Percentiles rank a stretch among this genome's conserved stretches.
Conservation (phyloP, 2,329 filamentous ascomycete genomes). For the Dothistroma septosporum region DNA sequence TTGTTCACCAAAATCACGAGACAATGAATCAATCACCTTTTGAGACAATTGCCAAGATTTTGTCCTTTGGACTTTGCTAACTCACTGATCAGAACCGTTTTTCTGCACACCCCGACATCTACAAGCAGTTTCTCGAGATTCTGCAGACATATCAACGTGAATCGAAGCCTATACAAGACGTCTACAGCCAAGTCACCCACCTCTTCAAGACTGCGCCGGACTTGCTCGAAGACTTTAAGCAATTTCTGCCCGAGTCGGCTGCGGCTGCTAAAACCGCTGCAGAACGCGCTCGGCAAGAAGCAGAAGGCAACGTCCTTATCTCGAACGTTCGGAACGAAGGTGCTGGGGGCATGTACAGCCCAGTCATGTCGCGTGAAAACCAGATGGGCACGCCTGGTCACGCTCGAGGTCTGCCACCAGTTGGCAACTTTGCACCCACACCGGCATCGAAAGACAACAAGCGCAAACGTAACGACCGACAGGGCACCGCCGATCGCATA, state of each 20-base stretch:
- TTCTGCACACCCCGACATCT: slow-evolving; percentile 93
- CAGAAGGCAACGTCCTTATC: slow-evolving; percentile 64
- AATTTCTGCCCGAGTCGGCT: slow-evolving; percentile 90
- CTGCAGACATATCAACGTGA: slow-evolving; percentile 97
- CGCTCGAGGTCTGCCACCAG: slow-evolving; percentile 64
- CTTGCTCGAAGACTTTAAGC: slow-evolving; percentile 95
- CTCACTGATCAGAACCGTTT: slow-evolving; percentile 72
- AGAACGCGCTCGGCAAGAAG: slow-evolving; percentile 54
- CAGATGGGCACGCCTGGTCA: slow-evolving; percentile 37
- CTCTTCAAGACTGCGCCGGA: slow-evolving; percentile 92
- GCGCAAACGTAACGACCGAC: slow-evolving; percentile 62
- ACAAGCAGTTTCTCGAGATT: slow-evolving; percentile 98
- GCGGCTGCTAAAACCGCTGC: slow-evolving; percentile 58
- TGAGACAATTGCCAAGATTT: not conserved
- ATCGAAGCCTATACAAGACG: slow-evolving; percentile 96
- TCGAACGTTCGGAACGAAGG: slow-evolving; percentile 56
- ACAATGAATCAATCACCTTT: not conserved
- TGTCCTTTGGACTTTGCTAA: slow-evolving; percentile 1
- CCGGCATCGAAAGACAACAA: slow-evolving; percentile 78
- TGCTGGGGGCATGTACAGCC: slow-evolving; percentile 44
- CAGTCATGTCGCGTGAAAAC: slow-evolving; percentile 34
- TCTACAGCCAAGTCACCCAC: slow-evolving; percentile 93
- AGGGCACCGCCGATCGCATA: slow-evolving; percentile 45
- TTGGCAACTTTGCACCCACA: slow-evolving; percentile 88
- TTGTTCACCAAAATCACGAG: not conserved